These are phyloP conservation scores for Microcos paniculata DNA, from an alignment of 345 rosid species.

Conservation along the genomic window DNA sequence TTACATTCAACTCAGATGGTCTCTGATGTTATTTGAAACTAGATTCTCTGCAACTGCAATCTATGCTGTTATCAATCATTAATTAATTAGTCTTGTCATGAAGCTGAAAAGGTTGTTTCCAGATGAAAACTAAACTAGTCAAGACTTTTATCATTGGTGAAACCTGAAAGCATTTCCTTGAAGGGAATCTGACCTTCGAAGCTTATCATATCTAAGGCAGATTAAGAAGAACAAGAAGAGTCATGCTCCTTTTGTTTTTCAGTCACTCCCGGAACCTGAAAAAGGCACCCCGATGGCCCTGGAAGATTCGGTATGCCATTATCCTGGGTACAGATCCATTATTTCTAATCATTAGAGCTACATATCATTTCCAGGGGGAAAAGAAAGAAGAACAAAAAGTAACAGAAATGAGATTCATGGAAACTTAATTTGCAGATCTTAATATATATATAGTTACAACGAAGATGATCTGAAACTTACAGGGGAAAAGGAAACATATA, in stretches of 20 bases:
- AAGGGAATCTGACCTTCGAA: background rate
- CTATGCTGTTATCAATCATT: background rate
- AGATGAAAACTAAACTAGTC: background rate
- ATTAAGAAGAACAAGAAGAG: background rate
- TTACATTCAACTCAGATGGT: background rate
- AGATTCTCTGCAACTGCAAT: background rate
- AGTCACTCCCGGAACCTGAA: background rate
- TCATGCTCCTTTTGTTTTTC: background rate
- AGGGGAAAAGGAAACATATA: background rate
- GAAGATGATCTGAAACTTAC: conserved; percentile 11
- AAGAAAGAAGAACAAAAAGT: background rate
- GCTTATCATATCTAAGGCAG: background rate
- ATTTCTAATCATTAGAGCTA: background rate
- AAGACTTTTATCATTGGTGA: background rate
- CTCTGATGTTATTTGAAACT: background rate
- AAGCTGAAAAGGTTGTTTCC: background rate
- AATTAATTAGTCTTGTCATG: background rate
- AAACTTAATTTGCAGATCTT: background rate
- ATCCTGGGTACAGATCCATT: background rate
- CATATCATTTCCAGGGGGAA: background rate
- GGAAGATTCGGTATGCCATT: background rate
- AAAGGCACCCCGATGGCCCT: background rate
- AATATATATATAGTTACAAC: background rate
- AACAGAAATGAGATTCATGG: background rate
- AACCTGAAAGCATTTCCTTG: background rate